These are phyloP conservation scores for Umbelopsis vinacea DNA, from an alignment of 192 early-diverging fungal species.

Conservation along the genomic window DNA sequence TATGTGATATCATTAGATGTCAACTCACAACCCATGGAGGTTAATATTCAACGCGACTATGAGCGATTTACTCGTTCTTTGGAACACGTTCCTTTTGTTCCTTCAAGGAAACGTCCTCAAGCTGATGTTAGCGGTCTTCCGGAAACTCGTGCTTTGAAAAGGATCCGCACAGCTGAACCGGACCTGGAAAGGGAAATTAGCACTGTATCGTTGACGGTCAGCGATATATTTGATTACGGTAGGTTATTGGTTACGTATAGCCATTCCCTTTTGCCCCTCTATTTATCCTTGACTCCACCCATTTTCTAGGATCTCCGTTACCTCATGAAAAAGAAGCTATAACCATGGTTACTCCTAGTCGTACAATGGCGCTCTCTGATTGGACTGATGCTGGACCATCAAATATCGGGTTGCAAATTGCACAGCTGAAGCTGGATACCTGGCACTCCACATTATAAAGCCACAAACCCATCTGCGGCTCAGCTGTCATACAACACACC, in stretches of 20 bases:
- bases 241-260: background rate
- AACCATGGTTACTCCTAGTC: background rate
- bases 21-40: constrained; percentile 6
- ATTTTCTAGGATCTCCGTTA: background rate
- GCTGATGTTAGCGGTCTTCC: background rate
- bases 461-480: constrained; percentile 5
- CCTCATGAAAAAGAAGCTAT: constrained; percentile 14
- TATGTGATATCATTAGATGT: constrained; percentile 8
- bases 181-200: background rate
- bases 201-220: background rate
- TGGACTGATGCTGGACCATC: constrained; percentile 11
- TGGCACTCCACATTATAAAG: background rate
- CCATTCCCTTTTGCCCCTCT: background rate
- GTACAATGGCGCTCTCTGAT: background rate
- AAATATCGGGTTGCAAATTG: constrained; percentile 7
- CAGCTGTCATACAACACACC: constrained; percentile 5
- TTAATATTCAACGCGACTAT: constrained; percentile 15
- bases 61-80: background rate
- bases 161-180: background rate
- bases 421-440: background rate
- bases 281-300: background rate
- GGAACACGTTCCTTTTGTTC: too few relatives aligned
- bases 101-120: background rate
- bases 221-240: constrained; percentile 13
- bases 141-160: constrained; percentile 1